A percentile compares a stretch with the other conserved stretches of the same genome.
Conservation (phyloP, 306 rosid species). For the Medicago lupulina region DNA sequence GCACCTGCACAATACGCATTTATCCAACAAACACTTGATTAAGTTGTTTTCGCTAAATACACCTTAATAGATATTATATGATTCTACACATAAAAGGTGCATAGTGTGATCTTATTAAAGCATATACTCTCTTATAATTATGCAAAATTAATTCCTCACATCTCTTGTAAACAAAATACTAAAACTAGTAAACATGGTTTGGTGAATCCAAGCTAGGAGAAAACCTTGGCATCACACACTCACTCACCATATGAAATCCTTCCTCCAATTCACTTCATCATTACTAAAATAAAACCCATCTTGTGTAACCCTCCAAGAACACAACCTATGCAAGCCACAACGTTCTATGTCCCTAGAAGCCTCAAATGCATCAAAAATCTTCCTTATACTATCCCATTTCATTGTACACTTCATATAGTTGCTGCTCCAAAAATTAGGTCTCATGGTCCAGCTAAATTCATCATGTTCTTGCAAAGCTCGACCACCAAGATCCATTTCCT, state of each 20-base stretch:
- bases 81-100: background rate
- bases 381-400: slow-evolving; percentile 75
- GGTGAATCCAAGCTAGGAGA: background rate
- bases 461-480: slow-evolving; percentile 85
- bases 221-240: background rate
- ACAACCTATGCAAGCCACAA: slow-evolving; percentile 58
- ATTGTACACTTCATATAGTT: slow-evolving; percentile 68
- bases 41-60: background rate
- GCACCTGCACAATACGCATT: background rate
- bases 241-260: slow-evolving; percentile 70
- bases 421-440: slow-evolving; percentile 56
- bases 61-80: background rate
- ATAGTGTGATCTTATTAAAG: background rate
- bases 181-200: background rate
- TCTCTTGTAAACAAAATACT: background rate
- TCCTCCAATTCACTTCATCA: slow-evolving; percentile 78
- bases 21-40: background rate
- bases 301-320: slow-evolving; percentile 75
- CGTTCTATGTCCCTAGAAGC: slow-evolving; percentile 68
- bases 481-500: slow-evolving; percentile 72
- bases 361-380: slow-evolving; percentile 73
- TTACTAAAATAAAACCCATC: slow-evolving; percentile 83
- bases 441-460: slow-evolving; percentile 79
- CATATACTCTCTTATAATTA: background rate
- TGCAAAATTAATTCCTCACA: slow-evolving; percentile 15